Conservation (phyloP, 2,329 filamentous ascomycete species). For the Colletotrichum australisinense region DNA sequence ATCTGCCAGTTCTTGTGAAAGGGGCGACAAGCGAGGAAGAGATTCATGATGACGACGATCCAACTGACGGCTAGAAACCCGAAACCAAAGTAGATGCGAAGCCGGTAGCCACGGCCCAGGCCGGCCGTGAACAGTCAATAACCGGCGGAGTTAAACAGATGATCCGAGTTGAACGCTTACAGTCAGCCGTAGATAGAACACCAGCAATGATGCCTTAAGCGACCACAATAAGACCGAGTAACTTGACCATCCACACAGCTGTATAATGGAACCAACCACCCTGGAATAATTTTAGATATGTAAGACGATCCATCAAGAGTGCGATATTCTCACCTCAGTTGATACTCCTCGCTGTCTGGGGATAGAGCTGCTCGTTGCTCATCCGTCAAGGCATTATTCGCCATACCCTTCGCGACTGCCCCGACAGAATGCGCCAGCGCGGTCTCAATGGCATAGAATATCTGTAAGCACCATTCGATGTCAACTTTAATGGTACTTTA, state of each 20-base stretch:
- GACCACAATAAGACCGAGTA: constrained; percentile 64
- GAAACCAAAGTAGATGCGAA: background rate
- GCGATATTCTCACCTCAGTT: constrained; percentile 42
- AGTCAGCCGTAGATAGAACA: constrained; percentile 56
- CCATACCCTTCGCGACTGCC: constrained; percentile 60
- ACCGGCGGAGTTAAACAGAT: background rate
- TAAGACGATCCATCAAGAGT: background rate
- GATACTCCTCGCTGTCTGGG: constrained; percentile 57
- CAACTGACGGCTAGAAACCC: background rate
- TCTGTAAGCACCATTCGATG: background rate
- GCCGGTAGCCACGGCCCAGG: background rate
- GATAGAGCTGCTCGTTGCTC: constrained; percentile 58
- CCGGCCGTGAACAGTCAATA: background rate
- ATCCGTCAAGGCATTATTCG: constrained; percentile 68
- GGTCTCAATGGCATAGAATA: constrained; percentile 48
- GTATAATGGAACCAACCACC: constrained; percentile 64
- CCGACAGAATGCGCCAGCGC: constrained; percentile 6
- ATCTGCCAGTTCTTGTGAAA: background rate
- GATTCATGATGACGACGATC: background rate
- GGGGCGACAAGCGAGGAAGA: background rate
- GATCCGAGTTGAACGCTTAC: constrained; percentile 36
- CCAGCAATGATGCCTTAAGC: constrained; percentile 64
- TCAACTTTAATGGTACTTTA: background rate
- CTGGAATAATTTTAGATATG: constrained; percentile 39
- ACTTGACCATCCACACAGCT: constrained; percentile 64